phyloP scores from a whole-genome alignment of 495 filamentous ascomycete genomes.

The Penicillium salamii region DNA sequence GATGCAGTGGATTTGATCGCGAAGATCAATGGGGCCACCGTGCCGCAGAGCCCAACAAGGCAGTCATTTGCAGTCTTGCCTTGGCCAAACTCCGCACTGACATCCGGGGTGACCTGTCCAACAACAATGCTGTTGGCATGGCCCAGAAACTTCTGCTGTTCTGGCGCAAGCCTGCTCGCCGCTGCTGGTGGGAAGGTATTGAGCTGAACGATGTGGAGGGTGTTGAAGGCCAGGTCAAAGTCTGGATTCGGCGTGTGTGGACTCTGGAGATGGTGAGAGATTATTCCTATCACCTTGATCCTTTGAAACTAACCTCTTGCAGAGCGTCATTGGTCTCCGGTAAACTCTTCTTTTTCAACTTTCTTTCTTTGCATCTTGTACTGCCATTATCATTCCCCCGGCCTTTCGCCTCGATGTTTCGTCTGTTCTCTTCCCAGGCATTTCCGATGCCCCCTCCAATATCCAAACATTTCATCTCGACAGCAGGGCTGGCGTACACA shows the following conservation, averaged over 20 bases:
- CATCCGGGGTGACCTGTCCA: conserved; percentile 73
- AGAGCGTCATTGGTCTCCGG: conserved; percentile 87
- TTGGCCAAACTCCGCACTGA: conserved; percentile 90
- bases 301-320: conserved; percentile 23
- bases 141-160: conserved; percentile 97
- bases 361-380: conserved; percentile 23
- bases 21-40: conserved; percentile 95
- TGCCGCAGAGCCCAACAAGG: conserved; percentile 93
- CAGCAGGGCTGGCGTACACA: conserved; percentile 20
- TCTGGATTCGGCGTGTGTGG: conserved; percentile 98
- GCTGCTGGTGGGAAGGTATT: conserved; percentile 99
- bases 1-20: conserved; percentile 83
- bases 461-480: conserved; percentile 6
- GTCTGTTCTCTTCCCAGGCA: conserved; percentile 1
- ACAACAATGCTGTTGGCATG: conserved; percentile 89
- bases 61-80: conserved; percentile 94
- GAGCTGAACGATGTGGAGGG: conserved; percentile 88
- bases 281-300: background rate
- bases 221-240: conserved; percentile 87
- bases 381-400: conserved; percentile 26
- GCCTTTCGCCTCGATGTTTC: conserved; percentile 12
- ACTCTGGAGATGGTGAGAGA: conserved; percentile 89
- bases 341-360: conserved; percentile 34
- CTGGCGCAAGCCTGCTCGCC: conserved; percentile 93
- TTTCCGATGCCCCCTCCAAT: conserved; percentile 1